Evolutionary conservation across 352 stramenopile species (phyloP), one percentile per base, ranked within the genome.

Genomic region (Phytopythium ostracodes): DNA sequence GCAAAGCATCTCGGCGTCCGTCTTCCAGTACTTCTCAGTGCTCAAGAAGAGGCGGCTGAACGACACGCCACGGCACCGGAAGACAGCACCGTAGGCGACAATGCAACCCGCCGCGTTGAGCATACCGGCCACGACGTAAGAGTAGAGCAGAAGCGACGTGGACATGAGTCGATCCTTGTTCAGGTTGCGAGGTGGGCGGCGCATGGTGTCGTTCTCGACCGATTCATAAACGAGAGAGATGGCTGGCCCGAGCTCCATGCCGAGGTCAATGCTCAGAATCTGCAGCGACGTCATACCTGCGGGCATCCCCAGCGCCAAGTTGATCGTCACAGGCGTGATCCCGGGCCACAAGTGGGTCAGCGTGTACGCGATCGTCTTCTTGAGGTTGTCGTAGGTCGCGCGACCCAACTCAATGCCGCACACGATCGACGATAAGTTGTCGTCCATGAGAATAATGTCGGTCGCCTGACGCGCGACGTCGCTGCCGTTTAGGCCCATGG

Each of bases 341-440:
- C 97, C 92, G 0, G 88, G 88, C 60, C 92, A 89, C 68, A 96
- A 79, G 66, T 87, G 82, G 20, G 89, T 87, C 4, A 98, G 75
- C 15, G 88, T 96, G 77, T 97, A 98, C 27, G 76, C 80, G 64
- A 98, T 93, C 20, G 78, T 92, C 73, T 97, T 97, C 71, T 98
- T 97, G 25, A 98, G 77, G 75, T 98, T 98, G 35, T 91, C 87
- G 49, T 72, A 88, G 56, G 84, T 88, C 50, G 79, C 62, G 12
- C 76, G 70, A n/a, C 75, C 76, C 63, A 85, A 67, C 52, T 81
- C 73, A 44, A 88, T 68, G 25, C 74, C 79, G 1, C 65, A 63
- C n/a, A 99, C 94, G 72, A 98, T 98, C 1, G 90, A 98, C 14
- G 91, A 91, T 66, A 98, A 98, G 64, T 97, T 96, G 70, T 99